Conservation (phyloP, 345 rosid species). For the Melaleuca alternifolia region DNA sequence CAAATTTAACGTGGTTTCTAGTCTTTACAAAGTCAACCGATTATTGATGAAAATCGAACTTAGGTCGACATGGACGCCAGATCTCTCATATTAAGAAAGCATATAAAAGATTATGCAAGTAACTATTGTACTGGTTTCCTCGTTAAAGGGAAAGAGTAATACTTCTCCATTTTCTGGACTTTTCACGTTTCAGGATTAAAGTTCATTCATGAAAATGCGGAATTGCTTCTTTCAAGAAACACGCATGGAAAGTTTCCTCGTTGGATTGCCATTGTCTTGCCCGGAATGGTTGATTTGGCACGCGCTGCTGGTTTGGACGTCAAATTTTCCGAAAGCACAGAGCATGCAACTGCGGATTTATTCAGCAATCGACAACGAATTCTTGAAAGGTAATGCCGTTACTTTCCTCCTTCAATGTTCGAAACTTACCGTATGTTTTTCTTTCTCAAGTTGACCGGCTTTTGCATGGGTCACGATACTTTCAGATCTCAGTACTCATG, state of each 20-base stretch:
- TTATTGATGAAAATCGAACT: neutral
- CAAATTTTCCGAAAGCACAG: conserved; percentile 5
- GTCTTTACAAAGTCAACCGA: neutral
- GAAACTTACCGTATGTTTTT: neutral
- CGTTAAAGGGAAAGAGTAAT: neutral
- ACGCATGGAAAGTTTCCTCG: conserved; percentile 20
- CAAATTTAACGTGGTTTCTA: neutral
- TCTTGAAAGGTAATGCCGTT: conserved; percentile 16
- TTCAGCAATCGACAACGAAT: conserved; percentile 20
- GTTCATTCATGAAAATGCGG: conserved; percentile 23
- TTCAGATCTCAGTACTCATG: neutral
- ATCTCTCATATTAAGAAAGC: neutral
- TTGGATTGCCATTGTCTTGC: conserved; percentile 45
- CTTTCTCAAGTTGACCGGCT: neutral
- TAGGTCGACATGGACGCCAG: neutral
- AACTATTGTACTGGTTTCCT: neutral
- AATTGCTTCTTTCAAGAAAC: conserved; percentile 14
- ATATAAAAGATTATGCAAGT: neutral
- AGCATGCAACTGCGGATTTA: conserved; percentile 1
- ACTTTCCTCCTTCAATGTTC: neutral
- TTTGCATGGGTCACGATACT: neutral
- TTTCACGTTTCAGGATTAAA: conserved; percentile 16
- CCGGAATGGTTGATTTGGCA: conserved; percentile 42
- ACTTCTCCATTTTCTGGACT: neutral
- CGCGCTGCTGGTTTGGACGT: conserved; percentile 21